phyloP scores from a whole-genome alignment of 2,329 filamentous ascomycete species.

The Orbilia brochopaga region DNA sequence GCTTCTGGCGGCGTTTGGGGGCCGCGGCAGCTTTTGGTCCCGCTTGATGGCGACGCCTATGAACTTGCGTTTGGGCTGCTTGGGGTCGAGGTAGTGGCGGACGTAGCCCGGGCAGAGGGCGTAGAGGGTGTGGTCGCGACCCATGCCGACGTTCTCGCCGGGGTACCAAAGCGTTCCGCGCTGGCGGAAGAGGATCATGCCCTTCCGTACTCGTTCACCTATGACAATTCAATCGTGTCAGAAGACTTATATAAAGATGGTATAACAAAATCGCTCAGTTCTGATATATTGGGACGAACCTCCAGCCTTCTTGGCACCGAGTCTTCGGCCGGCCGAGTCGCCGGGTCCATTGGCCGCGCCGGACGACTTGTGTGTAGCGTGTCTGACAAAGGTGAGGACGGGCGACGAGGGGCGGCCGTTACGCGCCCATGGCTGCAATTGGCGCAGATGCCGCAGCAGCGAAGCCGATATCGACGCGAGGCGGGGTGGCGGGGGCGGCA shows the following conservation, averaged over 20 bases:
- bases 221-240: slow-evolving; percentile 15
- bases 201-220: slow-evolving; percentile 92
- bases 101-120: slow-evolving; percentile 86
- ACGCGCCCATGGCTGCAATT: neutral
- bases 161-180: slow-evolving; percentile 93
- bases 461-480: slow-evolving; percentile 41
- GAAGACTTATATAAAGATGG: no score
- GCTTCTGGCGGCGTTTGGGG: slow-evolving; percentile 73
- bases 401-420: slow-evolving; percentile 30
- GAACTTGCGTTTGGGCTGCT: slow-evolving; percentile 86
- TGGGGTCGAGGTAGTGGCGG: slow-evolving; percentile 92
- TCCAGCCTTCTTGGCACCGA: slow-evolving; percentile 91
- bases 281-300: no score
- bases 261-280: no score
- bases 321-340: slow-evolving; percentile 78
- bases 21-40: slow-evolving; percentile 77
- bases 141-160: slow-evolving; percentile 93
- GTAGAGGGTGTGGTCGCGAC: slow-evolving; percentile 95
- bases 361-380: slow-evolving; percentile 70
- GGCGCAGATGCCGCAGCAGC: slow-evolving; percentile 14
- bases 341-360: slow-evolving; percentile 73
- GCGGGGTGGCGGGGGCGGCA: slow-evolving; percentile 24
- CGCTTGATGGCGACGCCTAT: slow-evolving; percentile 92
- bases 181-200: slow-evolving; percentile 98
- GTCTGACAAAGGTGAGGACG: slow-evolving; percentile 62